These are phyloP conservation scores for Kuraishia cidri DNA, from an alignment of 805 yeast genomes.

Conservation along the genomic window DNA sequence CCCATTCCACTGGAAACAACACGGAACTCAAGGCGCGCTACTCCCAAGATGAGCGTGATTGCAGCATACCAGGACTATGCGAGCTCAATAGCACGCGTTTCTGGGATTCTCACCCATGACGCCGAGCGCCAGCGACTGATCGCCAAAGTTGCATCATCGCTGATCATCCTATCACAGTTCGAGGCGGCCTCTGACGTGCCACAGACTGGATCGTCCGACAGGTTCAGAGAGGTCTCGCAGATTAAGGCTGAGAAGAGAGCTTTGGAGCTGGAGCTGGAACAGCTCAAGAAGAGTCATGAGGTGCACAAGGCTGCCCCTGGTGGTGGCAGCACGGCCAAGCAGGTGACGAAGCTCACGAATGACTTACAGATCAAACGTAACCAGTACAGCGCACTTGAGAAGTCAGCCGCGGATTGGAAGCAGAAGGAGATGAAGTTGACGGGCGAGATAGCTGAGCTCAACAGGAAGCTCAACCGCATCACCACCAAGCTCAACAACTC, in stretches of 20 bases:
- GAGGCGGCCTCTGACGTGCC: background rate
- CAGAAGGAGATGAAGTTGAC: background rate
- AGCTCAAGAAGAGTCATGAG: background rate
- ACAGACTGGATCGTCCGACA: background rate
- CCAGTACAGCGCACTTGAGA: background rate
- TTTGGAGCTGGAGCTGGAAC: background rate
- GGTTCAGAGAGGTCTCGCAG: background rate
- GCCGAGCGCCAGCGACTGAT: too few species aligned
- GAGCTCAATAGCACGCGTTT: too few species aligned
- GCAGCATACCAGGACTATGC: too few species aligned
- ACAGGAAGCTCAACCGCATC: background rate
- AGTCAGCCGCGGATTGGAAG: too few species aligned
- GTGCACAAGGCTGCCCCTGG: background rate
- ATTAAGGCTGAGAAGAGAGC: background rate
- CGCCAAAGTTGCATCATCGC: background rate
- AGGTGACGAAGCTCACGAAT: background rate
- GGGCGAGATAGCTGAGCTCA: constrained; percentile 1
- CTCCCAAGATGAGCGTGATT: too few species aligned
- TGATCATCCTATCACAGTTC: background rate
- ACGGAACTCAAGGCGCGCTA: too few species aligned
- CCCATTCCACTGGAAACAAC: too few species aligned
- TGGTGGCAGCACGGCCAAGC: background rate
- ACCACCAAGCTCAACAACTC: constrained; percentile 1
- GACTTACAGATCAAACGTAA: background rate
- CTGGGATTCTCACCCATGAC: too few species aligned